Conservation (phyloP, 495 filamentous ascomycete genomes). For the Usnea hakonensis region DNA sequence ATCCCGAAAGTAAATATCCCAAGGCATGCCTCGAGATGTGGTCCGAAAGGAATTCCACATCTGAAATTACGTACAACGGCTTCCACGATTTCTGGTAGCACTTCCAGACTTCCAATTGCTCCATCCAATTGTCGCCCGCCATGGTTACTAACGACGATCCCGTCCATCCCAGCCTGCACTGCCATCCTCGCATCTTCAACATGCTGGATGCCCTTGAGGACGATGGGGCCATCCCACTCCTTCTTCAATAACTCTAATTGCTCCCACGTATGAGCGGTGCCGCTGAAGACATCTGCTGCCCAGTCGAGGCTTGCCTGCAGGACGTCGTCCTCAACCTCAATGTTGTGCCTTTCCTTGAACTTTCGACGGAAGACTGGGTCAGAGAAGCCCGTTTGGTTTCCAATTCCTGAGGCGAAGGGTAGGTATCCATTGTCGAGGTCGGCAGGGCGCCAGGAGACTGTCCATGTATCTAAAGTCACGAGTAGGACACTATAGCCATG, state of each 20-base stretch:
- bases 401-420: slow-evolving; percentile 43
- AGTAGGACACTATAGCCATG: slow-evolving; percentile 49
- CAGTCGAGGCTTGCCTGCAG: slow-evolving; percentile 40
- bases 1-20: neutral
- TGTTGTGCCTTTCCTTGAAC: slow-evolving; percentile 40
- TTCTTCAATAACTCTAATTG: slow-evolving; percentile 46
- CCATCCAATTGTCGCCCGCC: slow-evolving; percentile 58
- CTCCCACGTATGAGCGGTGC: slow-evolving; percentile 50
- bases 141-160: slow-evolving; percentile 53
- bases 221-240: slow-evolving; percentile 54
- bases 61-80: slow-evolving; percentile 26
- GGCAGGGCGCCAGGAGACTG: slow-evolving; percentile 52
- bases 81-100: slow-evolving; percentile 46
- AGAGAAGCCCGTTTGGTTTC: slow-evolving; percentile 38
- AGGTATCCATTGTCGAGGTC: slow-evolving; percentile 57
- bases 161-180: slow-evolving; percentile 46
- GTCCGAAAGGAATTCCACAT: neutral
- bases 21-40: too few relatives aligned
- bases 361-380: slow-evolving; percentile 58
- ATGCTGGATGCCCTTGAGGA: slow-evolving; percentile 49
- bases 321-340: slow-evolving; percentile 43
- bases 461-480: slow-evolving; percentile 56
- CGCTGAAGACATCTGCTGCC: slow-evolving; percentile 43
- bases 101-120: slow-evolving; percentile 51
- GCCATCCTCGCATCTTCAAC: slow-evolving; percentile 47